phyloP scores from a whole-genome alignment of 1,139 yeast genomes.

The Yamadazyma epiphylla region DNA sequence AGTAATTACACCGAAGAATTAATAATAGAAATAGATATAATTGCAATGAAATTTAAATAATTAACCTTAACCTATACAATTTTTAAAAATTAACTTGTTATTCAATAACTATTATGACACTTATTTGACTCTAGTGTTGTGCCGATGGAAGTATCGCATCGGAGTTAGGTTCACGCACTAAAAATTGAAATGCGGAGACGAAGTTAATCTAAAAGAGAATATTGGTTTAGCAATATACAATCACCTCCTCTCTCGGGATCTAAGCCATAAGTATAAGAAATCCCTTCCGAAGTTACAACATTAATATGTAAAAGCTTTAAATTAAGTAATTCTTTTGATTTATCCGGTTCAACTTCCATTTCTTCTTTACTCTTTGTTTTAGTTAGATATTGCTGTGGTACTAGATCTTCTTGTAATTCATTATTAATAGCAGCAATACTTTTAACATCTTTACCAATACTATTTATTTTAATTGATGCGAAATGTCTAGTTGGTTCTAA shows the following conservation, averaged over 20 bases:
- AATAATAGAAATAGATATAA: too few relatives aligned
- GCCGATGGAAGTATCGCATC: too few relatives aligned
- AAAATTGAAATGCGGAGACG: neutral
- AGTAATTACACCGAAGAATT: too few relatives aligned
- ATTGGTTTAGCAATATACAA: constrained; percentile 74
- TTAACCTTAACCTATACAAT: too few relatives aligned
- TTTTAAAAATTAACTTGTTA: too few relatives aligned
- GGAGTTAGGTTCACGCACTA: too few relatives aligned
- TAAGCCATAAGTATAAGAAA: constrained; percentile 77
- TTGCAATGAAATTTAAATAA: too few relatives aligned
- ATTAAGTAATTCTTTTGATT: constrained; percentile 32
- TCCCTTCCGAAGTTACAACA: constrained; percentile 87
- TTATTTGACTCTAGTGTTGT: too few relatives aligned
- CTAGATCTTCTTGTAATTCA: constrained; percentile 36
- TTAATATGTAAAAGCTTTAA: constrained; percentile 59
- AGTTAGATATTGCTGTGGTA: constrained; percentile 31
- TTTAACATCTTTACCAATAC: constrained; percentile 55
- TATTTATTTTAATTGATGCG: constrained; percentile 84
- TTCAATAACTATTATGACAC: too few relatives aligned
- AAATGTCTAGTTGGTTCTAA: constrained; percentile 91
- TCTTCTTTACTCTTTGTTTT: constrained; percentile 15
- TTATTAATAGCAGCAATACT: constrained; percentile 57
- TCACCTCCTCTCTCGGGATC: constrained; percentile 94
- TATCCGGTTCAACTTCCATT: constrained; percentile 10
- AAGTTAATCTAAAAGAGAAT: constrained; percentile 36